phyloP scores from a whole-genome alignment of 306 rosid genomes.

The Amphicarpaea edgeworthii region DNA sequence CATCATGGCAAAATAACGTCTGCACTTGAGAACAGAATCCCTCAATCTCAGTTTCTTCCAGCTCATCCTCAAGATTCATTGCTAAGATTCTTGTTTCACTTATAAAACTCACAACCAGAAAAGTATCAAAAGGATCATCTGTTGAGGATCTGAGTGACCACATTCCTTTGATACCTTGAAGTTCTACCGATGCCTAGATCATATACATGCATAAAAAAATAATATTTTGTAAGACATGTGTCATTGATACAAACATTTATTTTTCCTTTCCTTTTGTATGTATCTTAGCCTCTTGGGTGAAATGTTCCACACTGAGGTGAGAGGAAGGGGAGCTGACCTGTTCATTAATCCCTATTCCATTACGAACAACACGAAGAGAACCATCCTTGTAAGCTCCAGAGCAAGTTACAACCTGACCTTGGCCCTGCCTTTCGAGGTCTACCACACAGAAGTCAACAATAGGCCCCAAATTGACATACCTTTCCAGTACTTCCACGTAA shows the following conservation, averaged over 20 bases:
- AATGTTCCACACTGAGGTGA: neutral
- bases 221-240: conserved; percentile 31
- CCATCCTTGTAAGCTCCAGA: conserved; percentile 99
- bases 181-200: conserved; percentile 94
- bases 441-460: conserved; percentile 97
- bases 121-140: conserved; percentile 92
- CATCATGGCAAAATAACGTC: conserved; percentile 97
- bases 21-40: conserved; percentile 94
- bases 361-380: conserved; percentile 95
- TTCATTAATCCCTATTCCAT: conserved; percentile 95
- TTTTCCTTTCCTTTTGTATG: neutral
- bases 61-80: conserved; percentile 94
- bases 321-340: conserved; percentile 65
- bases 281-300: neutral
- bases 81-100: conserved; percentile 96
- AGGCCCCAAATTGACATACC: conserved; percentile 97
- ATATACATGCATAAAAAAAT: conserved; percentile 41
- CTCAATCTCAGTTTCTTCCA: conserved; percentile 97
- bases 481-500: conserved; percentile 88
- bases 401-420: conserved; percentile 99
- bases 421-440: conserved; percentile 99
- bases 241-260: neutral
- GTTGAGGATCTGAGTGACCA: conserved; percentile 96
- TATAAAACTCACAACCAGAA: conserved; percentile 94
- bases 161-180: conserved; percentile 99